Conservation (phyloP, 352 stramenopile genomes). For the Thalassiosira allenii region DNA sequence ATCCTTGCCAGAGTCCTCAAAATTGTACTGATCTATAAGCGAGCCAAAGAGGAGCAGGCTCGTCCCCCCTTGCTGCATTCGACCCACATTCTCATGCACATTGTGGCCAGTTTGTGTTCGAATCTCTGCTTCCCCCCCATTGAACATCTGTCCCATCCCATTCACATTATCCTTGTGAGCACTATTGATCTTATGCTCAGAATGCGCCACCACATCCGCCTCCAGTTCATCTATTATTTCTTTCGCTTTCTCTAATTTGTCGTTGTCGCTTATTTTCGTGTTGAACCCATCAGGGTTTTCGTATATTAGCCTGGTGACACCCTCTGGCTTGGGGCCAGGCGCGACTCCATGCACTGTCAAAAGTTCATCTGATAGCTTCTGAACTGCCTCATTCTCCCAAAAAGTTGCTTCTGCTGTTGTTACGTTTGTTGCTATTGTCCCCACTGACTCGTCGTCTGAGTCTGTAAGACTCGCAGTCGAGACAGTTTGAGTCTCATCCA, state of each 20-base stretch:
- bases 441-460: slow-evolving; percentile 8
- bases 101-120: slow-evolving; percentile 19
- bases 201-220: slow-evolving; percentile 23
- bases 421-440: background rate
- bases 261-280: slow-evolving; percentile 18
- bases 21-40: slow-evolving; percentile 15
- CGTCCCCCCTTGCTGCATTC: slow-evolving; percentile 34
- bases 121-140: slow-evolving; percentile 24
- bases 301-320: slow-evolving; percentile 6
- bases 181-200: slow-evolving; percentile 29
- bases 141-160: slow-evolving; percentile 32
- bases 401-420: too few relatives aligned
- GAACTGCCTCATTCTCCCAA: background rate
- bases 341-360: slow-evolving; percentile 24
- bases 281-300: slow-evolving; percentile 39
- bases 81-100: slow-evolving; percentile 39
- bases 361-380: slow-evolving; percentile 7
- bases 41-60: slow-evolving; percentile 1
- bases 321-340: slow-evolving; percentile 4
- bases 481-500: slow-evolving; percentile 33
- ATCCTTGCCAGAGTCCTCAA: slow-evolving; percentile 23
- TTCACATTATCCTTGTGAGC: slow-evolving; percentile 26
- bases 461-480: slow-evolving; percentile 6
- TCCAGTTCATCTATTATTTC: slow-evolving; percentile 41
- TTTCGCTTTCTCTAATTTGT: slow-evolving; percentile 35